Evolutionary conservation across 495 filamentous ascomycete species (phyloP), one percentile per base, ranked within the genome.

Genomic region (Astrocystis sublimbata): DNA sequence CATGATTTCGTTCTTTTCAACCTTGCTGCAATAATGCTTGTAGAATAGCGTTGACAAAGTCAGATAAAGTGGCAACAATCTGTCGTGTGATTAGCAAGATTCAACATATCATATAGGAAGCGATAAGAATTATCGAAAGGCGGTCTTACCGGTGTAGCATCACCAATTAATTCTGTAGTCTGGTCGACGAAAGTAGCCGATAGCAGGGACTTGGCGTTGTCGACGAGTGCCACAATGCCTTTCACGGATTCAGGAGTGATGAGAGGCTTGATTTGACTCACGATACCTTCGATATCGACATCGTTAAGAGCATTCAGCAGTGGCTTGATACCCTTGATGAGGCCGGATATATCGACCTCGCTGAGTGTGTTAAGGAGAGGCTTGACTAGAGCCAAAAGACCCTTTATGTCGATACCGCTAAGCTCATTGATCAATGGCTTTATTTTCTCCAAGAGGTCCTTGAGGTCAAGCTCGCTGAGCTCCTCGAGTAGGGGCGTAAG

Each of bases 121-220:
- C 33, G 6, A 35, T 28, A 1, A 19, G 28, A 12, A 28, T 35
- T 7, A 40, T 1, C 12, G 61, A 36, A n/a, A 45, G 40, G 21
- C 13, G 17, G 53, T 65, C 78, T 72, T 75, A 83, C 80, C 66
- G 80, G 76, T 51, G 79, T 79, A 56, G 75, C 78, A 65, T 82
- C 80, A 47, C 78, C 79, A 65, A 83, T 79, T 52, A 84, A 59
- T 26, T 77, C 77, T 1, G 74, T 75, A 30, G 81, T 84, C 46
- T 84, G 77, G 40, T 76, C 61, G 58, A 81, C 70, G 35, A 81
- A 81, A 6, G 63, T 52, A 24, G 70, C 43, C 3, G 74, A 72
- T 46, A 83, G 57, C 40, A 82, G 63, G 28, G 60, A 60, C 51
- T 76, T 73, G 13, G 76, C 79, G 50, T 80, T 79, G 12, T 60